Base-by-base conservation (phyloP, 371 early-diverging fungal genomes). In the Mortierella sp. region DNA sequence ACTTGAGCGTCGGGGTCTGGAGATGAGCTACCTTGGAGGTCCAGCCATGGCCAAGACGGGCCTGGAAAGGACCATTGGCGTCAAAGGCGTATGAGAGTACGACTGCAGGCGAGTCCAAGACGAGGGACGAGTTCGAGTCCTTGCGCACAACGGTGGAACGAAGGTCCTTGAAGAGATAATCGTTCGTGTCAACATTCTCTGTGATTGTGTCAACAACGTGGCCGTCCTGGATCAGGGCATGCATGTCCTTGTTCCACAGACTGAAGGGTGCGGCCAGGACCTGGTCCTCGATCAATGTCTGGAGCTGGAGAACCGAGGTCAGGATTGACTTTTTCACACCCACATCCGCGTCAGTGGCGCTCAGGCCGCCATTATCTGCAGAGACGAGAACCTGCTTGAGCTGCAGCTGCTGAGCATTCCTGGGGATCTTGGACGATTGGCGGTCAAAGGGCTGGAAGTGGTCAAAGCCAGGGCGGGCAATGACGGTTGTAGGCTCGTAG, bases 41-140 rank as follows among this genome's bases (percentile, higher is more conserved):
- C 86, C 88, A 89, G 16, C 75, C 70, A 19, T 83, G 66, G 16
- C 86, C 74, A 16, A 86, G 65, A 37, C 86, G 71, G 19, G 83
- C 70, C 55, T 83, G 82, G 59, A 83, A 83, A n/a, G 83, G 72
- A 5, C 84, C 83, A 23, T 87, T 85, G 53, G 84, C 83, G 60
- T 89, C 85, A 64, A 90, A 88, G 1, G 85, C 87, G 62, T 85
- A 88, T 0, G 88, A 85, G 0, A 90, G 74, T 12, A 85, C 72
- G 7, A 87, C 30, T 1, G 87, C 84, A 2, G 85, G 76, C 2
- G 29, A 16, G 16, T 50, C 51, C 7, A 14, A 5, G 55, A 55
- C 25, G 4, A 48, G 28, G 15, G 61, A 28, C 9, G 50, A 1
- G 62, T 4, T 19, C 23, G 73, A 72, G 5, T 65, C 44, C 23